Conservation (phyloP, 179 eudicot species). For the Patellifolia procumbens region DNA sequence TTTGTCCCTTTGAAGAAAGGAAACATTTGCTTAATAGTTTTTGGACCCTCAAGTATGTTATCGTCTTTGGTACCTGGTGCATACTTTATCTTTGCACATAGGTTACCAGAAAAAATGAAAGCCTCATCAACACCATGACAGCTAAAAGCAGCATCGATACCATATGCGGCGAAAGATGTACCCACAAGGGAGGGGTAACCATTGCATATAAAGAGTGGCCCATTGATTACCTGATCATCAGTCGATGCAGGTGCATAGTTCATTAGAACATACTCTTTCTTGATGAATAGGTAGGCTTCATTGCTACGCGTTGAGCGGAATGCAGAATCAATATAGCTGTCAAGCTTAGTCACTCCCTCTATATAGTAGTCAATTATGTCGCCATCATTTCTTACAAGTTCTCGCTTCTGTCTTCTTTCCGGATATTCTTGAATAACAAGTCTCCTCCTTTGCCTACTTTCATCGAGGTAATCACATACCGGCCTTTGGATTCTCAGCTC, state of each 20-base stretch:
- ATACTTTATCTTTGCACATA: no score
- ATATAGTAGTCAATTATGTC: not conserved
- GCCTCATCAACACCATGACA: not conserved
- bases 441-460: not conserved
- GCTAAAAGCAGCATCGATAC: not conserved
- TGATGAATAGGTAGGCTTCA: no score
- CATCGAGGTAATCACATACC: not conserved
- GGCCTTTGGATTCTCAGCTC: not conserved
- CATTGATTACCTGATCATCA: not conserved
- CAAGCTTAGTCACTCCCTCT: not conserved
- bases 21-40: no score
- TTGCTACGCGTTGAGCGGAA: constrained; percentile 2
- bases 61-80: no score
- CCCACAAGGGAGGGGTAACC: not conserved
- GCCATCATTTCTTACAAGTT: no score
- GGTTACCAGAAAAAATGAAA: not conserved
- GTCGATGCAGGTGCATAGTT: not conserved
- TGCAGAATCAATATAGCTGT: constrained; percentile 6
- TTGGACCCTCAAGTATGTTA: no score
- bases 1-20: no score
- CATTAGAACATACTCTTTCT: not conserved
- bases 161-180: not conserved
- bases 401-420: no score
- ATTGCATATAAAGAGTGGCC: no score
- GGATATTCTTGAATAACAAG: no score